Evolutionary conservation across 441 rosid species (phyloP).

Genomic region (Iberis amara): DNA sequence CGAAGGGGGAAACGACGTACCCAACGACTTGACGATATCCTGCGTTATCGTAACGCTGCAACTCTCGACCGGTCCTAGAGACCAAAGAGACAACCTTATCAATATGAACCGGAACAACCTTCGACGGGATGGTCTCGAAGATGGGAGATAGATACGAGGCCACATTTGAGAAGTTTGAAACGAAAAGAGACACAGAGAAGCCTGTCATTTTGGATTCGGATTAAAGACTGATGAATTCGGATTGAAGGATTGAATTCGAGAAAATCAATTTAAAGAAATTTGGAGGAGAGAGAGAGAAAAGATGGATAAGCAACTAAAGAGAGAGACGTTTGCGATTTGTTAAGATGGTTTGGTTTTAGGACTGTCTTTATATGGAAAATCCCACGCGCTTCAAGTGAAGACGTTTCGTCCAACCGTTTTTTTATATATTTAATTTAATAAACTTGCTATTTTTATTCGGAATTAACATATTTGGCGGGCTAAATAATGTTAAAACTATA

Average conservation of each 20-base stretch:
- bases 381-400: constrained; percentile 27
- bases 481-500: too few relatives aligned
- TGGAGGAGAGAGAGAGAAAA: not conserved
- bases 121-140: constrained; percentile 33
- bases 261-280: constrained; percentile 8
- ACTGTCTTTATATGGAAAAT: constrained; percentile 27
- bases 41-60: constrained; percentile 50
- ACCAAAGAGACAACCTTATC: constrained; percentile 43
- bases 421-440: not conserved
- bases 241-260: too few relatives aligned
- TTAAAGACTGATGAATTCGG: too few relatives aligned
- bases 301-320: constrained; percentile 18
- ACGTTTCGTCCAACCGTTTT: constrained; percentile 6
- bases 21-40: constrained; percentile 74
- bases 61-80: constrained; percentile 57
- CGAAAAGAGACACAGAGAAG: constrained; percentile 31
- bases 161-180: constrained; percentile 29
- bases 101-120: constrained; percentile 32
- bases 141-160: constrained; percentile 34
- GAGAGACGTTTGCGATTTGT: constrained; percentile 17
- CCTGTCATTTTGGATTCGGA: constrained; percentile 34
- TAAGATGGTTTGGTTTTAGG: constrained; percentile 9
- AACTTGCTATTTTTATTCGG: constrained; percentile 2
- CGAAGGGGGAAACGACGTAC: constrained; percentile 25
- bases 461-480: not conserved